phyloP scores from a whole-genome alignment of 768 basidiomycete species.

The Boletus patriciae region DNA sequence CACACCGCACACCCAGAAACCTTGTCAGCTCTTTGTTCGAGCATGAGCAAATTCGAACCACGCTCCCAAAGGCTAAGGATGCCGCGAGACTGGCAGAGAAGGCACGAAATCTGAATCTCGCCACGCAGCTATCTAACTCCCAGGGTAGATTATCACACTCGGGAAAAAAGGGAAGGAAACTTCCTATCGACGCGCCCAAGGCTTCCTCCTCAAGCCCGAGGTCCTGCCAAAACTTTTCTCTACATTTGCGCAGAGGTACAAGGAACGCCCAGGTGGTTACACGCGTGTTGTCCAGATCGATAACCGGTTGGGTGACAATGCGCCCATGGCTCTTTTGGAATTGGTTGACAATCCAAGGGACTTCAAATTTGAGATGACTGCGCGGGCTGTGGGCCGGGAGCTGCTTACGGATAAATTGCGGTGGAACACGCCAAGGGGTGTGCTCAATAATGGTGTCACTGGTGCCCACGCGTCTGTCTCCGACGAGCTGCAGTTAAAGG shows the following conservation, averaged over 20 bases:
- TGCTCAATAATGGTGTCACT: slow-evolving; percentile 53
- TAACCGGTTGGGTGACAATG: slow-evolving; percentile 89
- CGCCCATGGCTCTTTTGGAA: slow-evolving; percentile 87
- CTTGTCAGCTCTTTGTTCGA: slow-evolving; percentile 91
- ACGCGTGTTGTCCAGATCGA: slow-evolving; percentile 92
- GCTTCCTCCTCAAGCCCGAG: slow-evolving; percentile 72
- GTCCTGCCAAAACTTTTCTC: slow-evolving; percentile 83
- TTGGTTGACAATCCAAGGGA: slow-evolving; percentile 95
- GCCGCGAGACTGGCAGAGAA: slow-evolving; percentile 91
- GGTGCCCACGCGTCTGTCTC: slow-evolving; percentile 48
- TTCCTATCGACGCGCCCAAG: slow-evolving; percentile 68
- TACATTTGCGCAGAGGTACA: slow-evolving; percentile 78
- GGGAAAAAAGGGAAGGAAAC: slow-evolving; percentile 81
- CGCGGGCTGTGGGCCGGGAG: slow-evolving; percentile 86
- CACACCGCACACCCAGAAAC: slow-evolving; percentile 54
- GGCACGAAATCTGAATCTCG: slow-evolving; percentile 39
- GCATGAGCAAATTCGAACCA: slow-evolving; percentile 95
- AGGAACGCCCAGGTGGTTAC: slow-evolving; percentile 84
- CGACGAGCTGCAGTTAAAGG: slow-evolving; percentile 44
- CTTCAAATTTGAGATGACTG: slow-evolving; percentile 83
- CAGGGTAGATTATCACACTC: slow-evolving; percentile 76
- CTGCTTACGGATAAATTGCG: slow-evolving; percentile 57
- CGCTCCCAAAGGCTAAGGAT: slow-evolving; percentile 92
- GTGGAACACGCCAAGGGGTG: slow-evolving; percentile 40
- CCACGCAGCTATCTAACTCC: slow-evolving; percentile 7